Conservation (phyloP, 257 asterid genomes). For the Jasminum sambac region DNA sequence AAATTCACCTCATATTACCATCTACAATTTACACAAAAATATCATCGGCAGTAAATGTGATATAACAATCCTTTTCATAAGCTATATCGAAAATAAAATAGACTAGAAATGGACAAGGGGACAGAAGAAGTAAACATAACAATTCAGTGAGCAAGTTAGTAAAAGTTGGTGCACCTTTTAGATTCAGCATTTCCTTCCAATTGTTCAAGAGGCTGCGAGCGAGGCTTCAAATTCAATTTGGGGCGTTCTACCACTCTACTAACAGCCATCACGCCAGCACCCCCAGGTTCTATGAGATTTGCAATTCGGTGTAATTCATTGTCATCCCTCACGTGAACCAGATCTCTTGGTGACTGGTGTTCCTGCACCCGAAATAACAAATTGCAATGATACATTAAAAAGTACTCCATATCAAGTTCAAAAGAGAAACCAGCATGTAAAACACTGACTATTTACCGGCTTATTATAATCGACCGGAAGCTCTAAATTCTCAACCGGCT, state of each 20-base stretch:
- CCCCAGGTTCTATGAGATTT: constrained; percentile 36
- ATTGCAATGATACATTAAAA: not conserved
- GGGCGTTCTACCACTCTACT: constrained; percentile 57
- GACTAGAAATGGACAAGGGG: constrained; percentile 1
- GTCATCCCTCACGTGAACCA: constrained; percentile 34
- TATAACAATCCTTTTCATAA: not conserved
- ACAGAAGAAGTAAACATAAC: not conserved
- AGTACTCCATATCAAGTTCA: not conserved
- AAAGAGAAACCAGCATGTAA: constrained; percentile 9
- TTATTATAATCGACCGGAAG: constrained; percentile 42
- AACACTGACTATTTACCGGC: constrained; percentile 45
- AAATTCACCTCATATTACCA: not conserved
- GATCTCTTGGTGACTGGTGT: constrained; percentile 46
- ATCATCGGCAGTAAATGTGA: not conserved
- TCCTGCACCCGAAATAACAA: constrained; percentile 27
- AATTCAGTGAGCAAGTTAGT: not conserved
- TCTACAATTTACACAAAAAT: not conserved
- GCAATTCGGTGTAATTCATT: constrained; percentile 35
- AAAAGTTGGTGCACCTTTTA: constrained; percentile 50
- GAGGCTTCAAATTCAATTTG: constrained; percentile 76
- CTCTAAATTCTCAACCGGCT: constrained; percentile 63
- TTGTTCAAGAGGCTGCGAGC: constrained; percentile 57
- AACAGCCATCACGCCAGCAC: constrained; percentile 28
- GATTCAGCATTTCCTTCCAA: constrained; percentile 47
- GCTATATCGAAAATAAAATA: not conserved